Evolutionary conservation across 148 eudicot genomes (phyloP), one percentile per base, ranked within the genome.

Genomic region (Arbutus unedo): DNA sequence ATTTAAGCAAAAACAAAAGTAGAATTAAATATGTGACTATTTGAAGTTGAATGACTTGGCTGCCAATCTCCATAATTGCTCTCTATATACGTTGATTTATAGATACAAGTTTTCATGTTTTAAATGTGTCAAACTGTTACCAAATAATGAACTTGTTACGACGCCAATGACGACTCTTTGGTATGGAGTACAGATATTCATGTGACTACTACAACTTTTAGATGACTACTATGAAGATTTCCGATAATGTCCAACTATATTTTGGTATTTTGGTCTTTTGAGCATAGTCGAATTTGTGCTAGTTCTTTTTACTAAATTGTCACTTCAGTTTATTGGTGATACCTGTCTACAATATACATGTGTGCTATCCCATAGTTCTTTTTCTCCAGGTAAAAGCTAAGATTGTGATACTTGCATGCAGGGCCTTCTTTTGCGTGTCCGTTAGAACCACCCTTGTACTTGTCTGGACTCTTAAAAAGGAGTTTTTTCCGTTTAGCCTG

Each of bases 181-280:
- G n/a, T n/a, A n/a, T n/a, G n/a, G n/a, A n/a, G n/a, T n/a, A n/a
- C n/a, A n/a, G n/a, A n/a, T n/a, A n/a, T n/a, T n/a, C n/a, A n/a
- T n/a, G n/a, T n/a, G n/a, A n/a, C n/a, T n/a, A n/a, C n/a, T n/a
- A n/a, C n/a, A n/a, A n/a, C n/a, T n/a, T n/a, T n/a, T n/a, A n/a
- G n/a, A n/a, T n/a, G n/a, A n/a, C n/a, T n/a, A n/a, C n/a, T n/a
- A n/a, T 21, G 25, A n/a, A n/a, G 38, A 59, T 44, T 19, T 60
- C 5, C 2, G 31, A 21, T 60, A 9, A 21, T 6, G 11, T 19
- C 54, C 11, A 44, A 44, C 74, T 25, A 2, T 50, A 4, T 18
- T 25, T 64, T 79, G 80, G n/a, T 50, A 4, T 18, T 25, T 64
- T 79, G 80, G n/a, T 78, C 4, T 8, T 64, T 77, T 77, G 14